Base-by-base conservation (phyloP, 1,284 basidiomycete genomes). In the Rhodofomes roseus region DNA sequence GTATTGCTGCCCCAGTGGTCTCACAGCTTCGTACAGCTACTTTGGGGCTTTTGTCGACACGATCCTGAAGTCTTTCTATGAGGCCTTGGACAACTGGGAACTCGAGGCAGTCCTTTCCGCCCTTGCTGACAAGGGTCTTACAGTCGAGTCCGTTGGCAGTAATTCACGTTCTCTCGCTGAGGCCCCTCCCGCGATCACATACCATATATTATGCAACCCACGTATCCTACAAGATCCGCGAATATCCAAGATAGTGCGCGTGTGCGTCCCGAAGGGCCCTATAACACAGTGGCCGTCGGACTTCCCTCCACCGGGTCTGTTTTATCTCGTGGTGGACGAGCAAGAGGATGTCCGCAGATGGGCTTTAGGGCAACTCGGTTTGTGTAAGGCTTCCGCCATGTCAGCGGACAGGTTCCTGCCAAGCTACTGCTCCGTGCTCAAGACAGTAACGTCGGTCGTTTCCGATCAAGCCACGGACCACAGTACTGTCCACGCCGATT, bases 51-150 rank as follows among this genome's bases (percentile, higher is more conserved):
- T 87, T 68, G 63, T 73, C 3, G 75, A 79, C 0, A 68, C 75
- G 20, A 71, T 79, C 34, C 69, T 90, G 46, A 70, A 76, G 18
- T 75, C 73, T 44, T 95, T 95, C 72, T 89, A 86, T 67, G 65
- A 65, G 8, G 81, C 73, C n/a, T 85, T 93, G 50, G 83, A 89
- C 60, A 70, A 76, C 41, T 94, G 89, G 87, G 89, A 94, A 66
- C 69, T 81, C 1, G 63, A 74, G 14, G 66, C 77, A 22, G 77
- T 87, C 4, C 65, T 86, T 16, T 72, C 79, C 44, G 75, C 76
- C 31, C 68, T 90, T 22, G 65, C 70, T 18, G 70, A 71, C 9
- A 71, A 74, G 36, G 73, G 75, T 14, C 66, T 82, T 39, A 63
- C 60, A 52, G 65, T 64, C 48, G 68, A 65, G 36, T 46, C 53